Evolutionary conservation across 306 rosid genomes (phyloP).

Genomic region (Lathyrus aphaca): DNA sequence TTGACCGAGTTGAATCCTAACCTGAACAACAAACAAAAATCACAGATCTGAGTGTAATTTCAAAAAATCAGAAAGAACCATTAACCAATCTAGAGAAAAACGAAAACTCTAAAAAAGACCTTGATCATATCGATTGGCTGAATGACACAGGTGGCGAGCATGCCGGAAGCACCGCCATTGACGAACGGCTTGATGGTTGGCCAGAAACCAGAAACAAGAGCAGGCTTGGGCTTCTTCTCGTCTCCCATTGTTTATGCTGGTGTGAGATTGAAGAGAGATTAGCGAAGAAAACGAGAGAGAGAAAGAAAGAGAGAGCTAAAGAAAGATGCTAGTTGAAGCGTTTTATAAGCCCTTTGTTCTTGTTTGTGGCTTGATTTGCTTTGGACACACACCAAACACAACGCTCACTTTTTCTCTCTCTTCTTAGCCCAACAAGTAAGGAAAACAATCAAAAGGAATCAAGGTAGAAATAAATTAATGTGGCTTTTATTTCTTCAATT

Average conservation of each 20-base stretch:
- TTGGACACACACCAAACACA: not conserved
- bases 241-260: constrained; percentile 66
- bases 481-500: not conserved
- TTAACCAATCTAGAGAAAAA: not conserved
- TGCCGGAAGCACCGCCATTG: constrained; percentile 95
- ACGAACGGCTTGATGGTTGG: constrained; percentile 85
- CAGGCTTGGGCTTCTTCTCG: constrained; percentile 71
- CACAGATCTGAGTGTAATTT: constrained; percentile 57
- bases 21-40: constrained; percentile 50
- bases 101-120: constrained; percentile 53
- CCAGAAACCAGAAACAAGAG: constrained; percentile 58
- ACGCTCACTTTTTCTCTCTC: not conserved
- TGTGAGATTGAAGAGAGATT: constrained; percentile 22
- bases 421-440: constrained; percentile 26
- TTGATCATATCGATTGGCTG: constrained; percentile 98
- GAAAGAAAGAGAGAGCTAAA: constrained; percentile 32
- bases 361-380: not conserved
- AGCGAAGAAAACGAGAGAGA: constrained; percentile 40
- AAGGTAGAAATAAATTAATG: constrained; percentile 1
- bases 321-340: not conserved
- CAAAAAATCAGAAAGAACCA: constrained; percentile 22
- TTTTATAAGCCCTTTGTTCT: not conserved
- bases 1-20: constrained; percentile 98
- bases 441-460: constrained; percentile 7
- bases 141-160: constrained; percentile 98